These are phyloP conservation scores for Neurospora sublineolata DNA, from an alignment of 495 filamentous ascomycete genomes.

Conservation along the genomic window DNA sequence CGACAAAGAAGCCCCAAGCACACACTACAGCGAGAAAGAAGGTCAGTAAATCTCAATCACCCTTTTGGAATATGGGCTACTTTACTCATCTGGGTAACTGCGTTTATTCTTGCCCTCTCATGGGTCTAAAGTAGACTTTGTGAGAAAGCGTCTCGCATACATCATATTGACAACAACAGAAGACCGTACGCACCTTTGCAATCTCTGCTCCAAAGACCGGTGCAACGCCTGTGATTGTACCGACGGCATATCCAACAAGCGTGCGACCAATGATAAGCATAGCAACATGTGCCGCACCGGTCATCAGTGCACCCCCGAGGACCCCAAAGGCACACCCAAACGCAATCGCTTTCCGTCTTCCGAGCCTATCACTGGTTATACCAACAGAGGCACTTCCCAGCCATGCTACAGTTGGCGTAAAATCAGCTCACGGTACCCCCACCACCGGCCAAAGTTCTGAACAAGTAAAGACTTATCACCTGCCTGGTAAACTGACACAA, in stretches of 20 bases:
- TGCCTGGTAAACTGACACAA: slow-evolving; percentile 41
- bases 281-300: slow-evolving; percentile 35
- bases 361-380: slow-evolving; percentile 33
- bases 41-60: background rate
- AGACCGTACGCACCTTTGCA: slow-evolving; percentile 25
- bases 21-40: slow-evolving; percentile 32
- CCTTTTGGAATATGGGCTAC: background rate
- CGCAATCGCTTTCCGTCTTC: slow-evolving; percentile 36
- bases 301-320: slow-evolving; percentile 39
- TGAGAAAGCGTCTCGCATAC: slow-evolving; percentile 12
- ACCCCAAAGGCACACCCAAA: slow-evolving; percentile 36
- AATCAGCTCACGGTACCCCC: slow-evolving; percentile 10
- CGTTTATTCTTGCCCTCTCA: slow-evolving; percentile 36
- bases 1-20: slow-evolving; percentile 39
- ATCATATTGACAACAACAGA: slow-evolving; percentile 16
- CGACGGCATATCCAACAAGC: slow-evolving; percentile 39
- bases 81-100: slow-evolving; percentile 27
- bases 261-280: slow-evolving; percentile 46
- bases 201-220: slow-evolving; percentile 32
- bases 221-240: slow-evolving; percentile 39
- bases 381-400: slow-evolving; percentile 38
- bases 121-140: slow-evolving; percentile 34
- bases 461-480: slow-evolving; percentile 5
- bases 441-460: slow-evolving; percentile 2
- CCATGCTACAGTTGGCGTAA: slow-evolving; percentile 28